Base-by-base conservation (phyloP, 2,329 filamentous ascomycete species). In the Penicillium hesseltinei region DNA sequence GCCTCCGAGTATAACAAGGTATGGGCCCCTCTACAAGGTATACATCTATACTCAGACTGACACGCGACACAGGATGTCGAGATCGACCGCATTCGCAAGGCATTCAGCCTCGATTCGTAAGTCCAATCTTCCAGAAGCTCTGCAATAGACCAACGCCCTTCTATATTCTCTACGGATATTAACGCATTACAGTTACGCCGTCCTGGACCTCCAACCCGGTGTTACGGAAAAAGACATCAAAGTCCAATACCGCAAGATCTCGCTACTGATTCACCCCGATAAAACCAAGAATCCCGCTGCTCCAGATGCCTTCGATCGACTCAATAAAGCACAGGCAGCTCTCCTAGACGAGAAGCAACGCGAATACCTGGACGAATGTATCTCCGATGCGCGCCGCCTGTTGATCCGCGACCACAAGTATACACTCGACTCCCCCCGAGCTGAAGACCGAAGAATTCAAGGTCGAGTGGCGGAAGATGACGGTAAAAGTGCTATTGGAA, bases 241-340 rank as follows among this genome's bases (percentile, higher is more conserved):
- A 78, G 81, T 88, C 66, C 85, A 85, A 65, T 99, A 97, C 79
- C 92, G 94, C 81, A 92, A 91, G 69, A 97, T 97, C 77, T 99
- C 94, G n/a, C 88, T 99, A 56, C 87, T 99, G 48, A 97, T 99
- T 80, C 94, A 99, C 80, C 94, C 94, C 7, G 94, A 99, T 81
- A 99, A 99, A 77, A 97, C 94, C 56, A 87, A 87, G 70, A 97
- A 99, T 72, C 88, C 91, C 0, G 84, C 82, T 48, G 94, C 94
- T 0, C 93, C 94, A 4, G 94, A 97, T 69, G 94, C 94, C 64
- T 99, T 99, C 72, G 94, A 99, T 77, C 88, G 93, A 10, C 84
- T 99, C 29, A 96, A 96, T 71, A 97, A 97, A 77, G 94, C 94
- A 0, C 92, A 97, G 72, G 89, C 87, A 2, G 86, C 91, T 67